Evolutionary conservation across 1,139 yeast genomes (phyloP).

Genomic region (Suhomyces chickasaworum): DNA sequence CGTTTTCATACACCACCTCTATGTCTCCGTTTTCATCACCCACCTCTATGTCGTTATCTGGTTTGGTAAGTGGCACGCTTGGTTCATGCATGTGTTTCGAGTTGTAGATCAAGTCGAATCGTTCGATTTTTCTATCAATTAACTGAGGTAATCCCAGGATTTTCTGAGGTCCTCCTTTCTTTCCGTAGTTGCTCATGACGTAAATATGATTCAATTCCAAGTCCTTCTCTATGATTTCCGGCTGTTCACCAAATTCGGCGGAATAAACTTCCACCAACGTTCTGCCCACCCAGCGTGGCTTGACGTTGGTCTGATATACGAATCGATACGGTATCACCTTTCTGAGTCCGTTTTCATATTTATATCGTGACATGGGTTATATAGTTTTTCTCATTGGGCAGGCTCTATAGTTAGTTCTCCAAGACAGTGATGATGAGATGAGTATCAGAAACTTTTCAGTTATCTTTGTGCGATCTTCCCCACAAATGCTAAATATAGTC

Average conservation of each 20-base stretch:
- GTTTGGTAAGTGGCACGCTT: conserved; percentile 38
- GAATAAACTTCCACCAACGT: conserved; percentile 46
- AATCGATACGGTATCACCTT: conserved; percentile 50
- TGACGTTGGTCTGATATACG: conserved; percentile 42
- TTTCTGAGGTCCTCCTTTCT: conserved; percentile 20
- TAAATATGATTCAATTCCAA: conserved; percentile 29
- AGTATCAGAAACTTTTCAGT: too few relatives aligned
- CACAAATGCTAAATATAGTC: too few relatives aligned
- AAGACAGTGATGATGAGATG: too few relatives aligned
- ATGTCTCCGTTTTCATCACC: conserved; percentile 40
- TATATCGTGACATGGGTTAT: conserved; percentile 13
- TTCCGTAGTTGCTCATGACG: conserved; percentile 31
- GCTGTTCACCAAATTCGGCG: conserved; percentile 46
- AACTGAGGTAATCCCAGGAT: conserved; percentile 29
- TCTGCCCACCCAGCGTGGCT: conserved; percentile 51
- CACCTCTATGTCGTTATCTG: conserved; percentile 20
- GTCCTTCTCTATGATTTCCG: conserved; percentile 28
- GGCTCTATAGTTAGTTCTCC: not conserved
- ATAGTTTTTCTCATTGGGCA: not conserved
- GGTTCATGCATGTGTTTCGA: conserved; percentile 67
- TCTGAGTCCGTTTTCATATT: conserved; percentile 44
- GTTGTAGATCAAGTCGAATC: conserved; percentile 54
- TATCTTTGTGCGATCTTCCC: too few relatives aligned
- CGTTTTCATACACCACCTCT: conserved; percentile 46
- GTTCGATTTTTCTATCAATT: conserved; percentile 28